A percentile compares a stretch with the other conserved stretches of the same genome.
Evolutionary conservation across 805 yeast genomes (phyloP).

Genomic region (Sugiyamaella chiloensis): DNA sequence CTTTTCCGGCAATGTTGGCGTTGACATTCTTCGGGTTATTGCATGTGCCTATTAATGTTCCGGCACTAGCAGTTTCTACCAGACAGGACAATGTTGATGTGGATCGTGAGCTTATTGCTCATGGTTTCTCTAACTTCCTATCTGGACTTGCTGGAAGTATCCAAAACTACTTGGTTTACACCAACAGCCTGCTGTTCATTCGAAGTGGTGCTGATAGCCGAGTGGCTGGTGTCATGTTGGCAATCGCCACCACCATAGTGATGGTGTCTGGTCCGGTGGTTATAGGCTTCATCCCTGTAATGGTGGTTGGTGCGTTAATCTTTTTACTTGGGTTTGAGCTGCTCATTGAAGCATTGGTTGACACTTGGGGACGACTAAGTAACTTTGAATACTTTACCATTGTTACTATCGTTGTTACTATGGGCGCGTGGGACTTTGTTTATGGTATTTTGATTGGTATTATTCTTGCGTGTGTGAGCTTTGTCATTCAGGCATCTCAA

Average conservation of each 20-base stretch:
- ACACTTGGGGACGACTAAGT: slow-evolving; percentile 74
- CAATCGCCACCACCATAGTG: slow-evolving; percentile 71
- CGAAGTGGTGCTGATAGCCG: slow-evolving; percentile 93
- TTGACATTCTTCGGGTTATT: slow-evolving; percentile 91
- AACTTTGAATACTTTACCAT: slow-evolving; percentile 82
- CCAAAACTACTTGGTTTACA: slow-evolving; percentile 92
- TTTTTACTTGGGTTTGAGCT: slow-evolving; percentile 89
- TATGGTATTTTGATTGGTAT: slow-evolving; percentile 89
- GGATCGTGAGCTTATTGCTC: slow-evolving; percentile 90
- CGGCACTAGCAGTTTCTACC: slow-evolving; percentile 89
- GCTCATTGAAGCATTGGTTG: slow-evolving; percentile 78
- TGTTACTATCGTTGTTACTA: slow-evolving; percentile 78
- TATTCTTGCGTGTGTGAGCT: slow-evolving; percentile 87
- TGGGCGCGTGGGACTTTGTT: slow-evolving; percentile 96
- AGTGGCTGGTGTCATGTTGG: slow-evolving; percentile 84
- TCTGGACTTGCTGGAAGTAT: slow-evolving; percentile 85
- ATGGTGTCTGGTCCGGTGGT: slow-evolving; percentile 88
- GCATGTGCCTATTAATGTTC: slow-evolving; percentile 97
- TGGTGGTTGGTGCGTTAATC: slow-evolving; percentile 92
- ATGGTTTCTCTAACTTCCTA: slow-evolving; percentile 83
- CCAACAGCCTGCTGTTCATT: slow-evolving; percentile 87
- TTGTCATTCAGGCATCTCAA: slow-evolving; percentile 87
- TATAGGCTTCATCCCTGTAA: slow-evolving; percentile 91
- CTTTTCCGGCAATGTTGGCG: slow-evolving; percentile 92
- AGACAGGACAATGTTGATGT: slow-evolving; percentile 80